Base-by-base conservation (phyloP, 2,329 filamentous ascomycete genomes). In the Monosporascus sp. region DNA sequence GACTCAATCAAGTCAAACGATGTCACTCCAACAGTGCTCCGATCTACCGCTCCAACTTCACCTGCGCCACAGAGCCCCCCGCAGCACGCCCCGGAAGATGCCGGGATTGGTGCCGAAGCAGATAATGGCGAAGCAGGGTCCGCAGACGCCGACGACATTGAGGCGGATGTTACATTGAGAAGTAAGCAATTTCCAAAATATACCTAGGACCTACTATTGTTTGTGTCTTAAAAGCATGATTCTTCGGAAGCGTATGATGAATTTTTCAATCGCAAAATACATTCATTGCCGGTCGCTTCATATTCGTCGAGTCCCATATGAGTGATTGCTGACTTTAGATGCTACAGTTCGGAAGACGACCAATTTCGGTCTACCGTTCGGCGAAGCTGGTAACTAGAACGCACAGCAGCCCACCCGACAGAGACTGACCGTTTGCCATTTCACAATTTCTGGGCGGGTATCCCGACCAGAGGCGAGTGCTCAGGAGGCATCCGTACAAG, bases 1-100 rank as follows among this genome's bases (percentile, higher is more conserved):
- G 72, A 76, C 41, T 75, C 79, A 43, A 74, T 74, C 52, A 74
- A 71, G 50, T 74, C 72, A 16, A 68, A 74, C 20, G 74, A 79
- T 38, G 71, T 74, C 1, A 68, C 78, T 0, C 79, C 79, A 1
- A 74, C 76, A 3, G 70, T 72, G 3, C 61, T 73, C 26, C 70
- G 70, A 24, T 65, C 66, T 35, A 45, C 46, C 1, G 37, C 50
- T 49, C 51, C 35, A 26, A n/a, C 7, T 24, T 27, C 38, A 8
- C 20, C 48, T 3, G 57, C 54, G 31, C 35, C 35, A 27, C 44
- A 44, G 17, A 48, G 48, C 1, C 24, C 51, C 17, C 26, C 45
- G 17, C 38, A 54, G 31, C 44, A 48, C 7, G 52, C 55, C 53
- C 54, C 38, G 14, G 37, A n/a, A 14, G 37, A n/a, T 17, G 48